Conservation (phyloP, 2,329 filamentous ascomycete species). For the Cladosporium phlei region DNA sequence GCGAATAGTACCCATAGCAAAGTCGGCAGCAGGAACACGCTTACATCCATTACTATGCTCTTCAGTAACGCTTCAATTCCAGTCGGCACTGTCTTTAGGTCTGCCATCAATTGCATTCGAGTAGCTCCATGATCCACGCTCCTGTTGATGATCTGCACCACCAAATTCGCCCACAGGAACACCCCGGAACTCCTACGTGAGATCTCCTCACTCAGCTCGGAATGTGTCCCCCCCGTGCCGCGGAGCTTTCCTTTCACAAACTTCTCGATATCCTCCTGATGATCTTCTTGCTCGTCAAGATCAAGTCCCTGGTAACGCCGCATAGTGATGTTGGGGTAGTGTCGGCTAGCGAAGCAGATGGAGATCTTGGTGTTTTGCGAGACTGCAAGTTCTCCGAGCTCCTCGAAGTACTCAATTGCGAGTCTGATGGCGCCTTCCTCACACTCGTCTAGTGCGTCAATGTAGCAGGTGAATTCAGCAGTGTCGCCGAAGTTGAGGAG, state of each 20-base stretch:
- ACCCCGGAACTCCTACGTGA: neutral
- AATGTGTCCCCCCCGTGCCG: neutral
- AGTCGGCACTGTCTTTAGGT: neutral
- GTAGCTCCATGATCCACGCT: neutral
- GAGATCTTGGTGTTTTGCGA: neutral
- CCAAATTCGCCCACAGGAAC: neutral
- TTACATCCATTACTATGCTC: neutral
- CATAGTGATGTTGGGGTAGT: constrained; percentile 5
- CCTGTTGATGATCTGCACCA: neutral
- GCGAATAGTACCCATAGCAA: neutral
- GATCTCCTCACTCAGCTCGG: neutral
- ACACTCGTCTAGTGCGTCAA: constrained; percentile 12
- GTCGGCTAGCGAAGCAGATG: constrained; percentile 4
- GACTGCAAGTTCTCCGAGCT: neutral
- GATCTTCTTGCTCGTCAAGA: neutral
- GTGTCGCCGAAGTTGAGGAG: neutral
- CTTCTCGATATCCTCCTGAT: neutral
- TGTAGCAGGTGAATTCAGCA: neutral
- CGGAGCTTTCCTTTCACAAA: neutral
- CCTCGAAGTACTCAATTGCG: neutral
- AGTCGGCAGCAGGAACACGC: neutral
- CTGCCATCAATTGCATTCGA: neutral
- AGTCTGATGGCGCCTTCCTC: neutral
- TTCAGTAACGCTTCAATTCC: neutral
- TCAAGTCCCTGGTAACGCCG: neutral